These are phyloP conservation scores for Parachaetomium inaequale DNA, from an alignment of 495 filamentous ascomycete genomes.

Conservation along the genomic window DNA sequence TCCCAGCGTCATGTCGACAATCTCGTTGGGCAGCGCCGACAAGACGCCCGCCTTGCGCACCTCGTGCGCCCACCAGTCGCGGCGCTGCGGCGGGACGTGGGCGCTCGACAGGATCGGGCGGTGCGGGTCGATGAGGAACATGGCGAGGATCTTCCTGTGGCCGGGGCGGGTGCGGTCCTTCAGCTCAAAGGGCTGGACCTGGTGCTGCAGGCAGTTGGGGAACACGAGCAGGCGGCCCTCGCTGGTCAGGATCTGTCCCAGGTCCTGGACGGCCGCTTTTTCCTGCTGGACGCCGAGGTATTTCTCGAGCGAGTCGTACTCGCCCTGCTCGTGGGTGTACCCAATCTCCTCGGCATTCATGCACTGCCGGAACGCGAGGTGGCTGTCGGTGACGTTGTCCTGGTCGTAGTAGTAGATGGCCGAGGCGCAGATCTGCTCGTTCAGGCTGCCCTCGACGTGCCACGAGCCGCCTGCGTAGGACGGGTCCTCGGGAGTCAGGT, in stretches of 20 bases:
- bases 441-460: conserved; percentile 54
- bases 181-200: conserved; percentile 48
- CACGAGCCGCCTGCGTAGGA: conserved; percentile 32
- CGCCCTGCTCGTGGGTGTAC: conserved; percentile 22
- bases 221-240: conserved; percentile 40
- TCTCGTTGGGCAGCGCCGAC: conserved; percentile 22
- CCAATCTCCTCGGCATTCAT: conserved; percentile 16
- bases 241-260: conserved; percentile 36
- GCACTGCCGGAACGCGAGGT: conserved; percentile 50
- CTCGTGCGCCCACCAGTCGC: conserved; percentile 44
- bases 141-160: conserved; percentile 54
- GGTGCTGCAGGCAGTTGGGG: conserved; percentile 49
- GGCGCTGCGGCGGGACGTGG: conserved; percentile 53
- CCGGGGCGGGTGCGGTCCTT: conserved; percentile 46
- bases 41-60: conserved; percentile 17
- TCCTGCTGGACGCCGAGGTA: conserved; percentile 24
- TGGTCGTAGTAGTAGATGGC: conserved; percentile 60
- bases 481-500: conserved; percentile 56
- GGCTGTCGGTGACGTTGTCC: conserved; percentile 56
- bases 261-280: conserved; percentile 27
- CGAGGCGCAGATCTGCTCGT: conserved; percentile 56
- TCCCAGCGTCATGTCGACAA: conserved; percentile 17
- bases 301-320: conserved; percentile 20
- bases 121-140: conserved; percentile 57
- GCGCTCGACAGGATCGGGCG: conserved; percentile 48